Conservation (phyloP, 371 early-diverging fungal species). For the Synchytrium microbalum region DNA sequence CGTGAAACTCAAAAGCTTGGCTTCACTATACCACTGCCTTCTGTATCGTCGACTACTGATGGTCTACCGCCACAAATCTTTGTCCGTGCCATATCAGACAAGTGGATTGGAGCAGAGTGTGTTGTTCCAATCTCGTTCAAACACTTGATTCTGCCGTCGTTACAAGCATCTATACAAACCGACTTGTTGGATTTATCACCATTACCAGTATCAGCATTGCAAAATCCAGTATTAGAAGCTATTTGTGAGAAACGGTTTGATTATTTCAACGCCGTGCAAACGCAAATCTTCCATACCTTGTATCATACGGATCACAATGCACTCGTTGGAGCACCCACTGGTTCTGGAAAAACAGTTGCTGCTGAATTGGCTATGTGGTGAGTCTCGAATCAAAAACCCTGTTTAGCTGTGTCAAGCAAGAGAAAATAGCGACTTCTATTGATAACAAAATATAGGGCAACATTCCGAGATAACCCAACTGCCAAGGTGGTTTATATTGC, state of each 20-base stretch:
- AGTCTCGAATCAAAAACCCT: conserved; percentile 70
- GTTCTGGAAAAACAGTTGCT: conserved; percentile 93
- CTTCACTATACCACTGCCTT: conserved; percentile 89
- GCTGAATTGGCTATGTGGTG: conserved; percentile 92
- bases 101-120: conserved; percentile 89
- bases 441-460: no score
- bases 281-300: conserved; percentile 85
- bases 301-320: conserved; percentile 86
- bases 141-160: conserved; percentile 83
- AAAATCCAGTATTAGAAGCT: conserved; percentile 60
- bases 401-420: no score
- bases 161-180: conserved; percentile 87
- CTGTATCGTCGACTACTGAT: no score
- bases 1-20: conserved; percentile 43
- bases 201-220: conserved; percentile 69
- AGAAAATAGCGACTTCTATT: no score
- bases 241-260: no score
- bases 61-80: conserved; percentile 94
- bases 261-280: conserved; percentile 98
- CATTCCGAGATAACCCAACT: conserved; percentile 34
- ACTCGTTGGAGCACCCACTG: conserved; percentile 94
- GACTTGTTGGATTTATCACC: conserved; percentile 90
- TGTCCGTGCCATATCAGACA: conserved; percentile 81
- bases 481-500: conserved; percentile 88
- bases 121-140: conserved; percentile 85